Base-by-base conservation (phyloP, 2,329 filamentous ascomycete species). In the Zasmidium angulare region DNA sequence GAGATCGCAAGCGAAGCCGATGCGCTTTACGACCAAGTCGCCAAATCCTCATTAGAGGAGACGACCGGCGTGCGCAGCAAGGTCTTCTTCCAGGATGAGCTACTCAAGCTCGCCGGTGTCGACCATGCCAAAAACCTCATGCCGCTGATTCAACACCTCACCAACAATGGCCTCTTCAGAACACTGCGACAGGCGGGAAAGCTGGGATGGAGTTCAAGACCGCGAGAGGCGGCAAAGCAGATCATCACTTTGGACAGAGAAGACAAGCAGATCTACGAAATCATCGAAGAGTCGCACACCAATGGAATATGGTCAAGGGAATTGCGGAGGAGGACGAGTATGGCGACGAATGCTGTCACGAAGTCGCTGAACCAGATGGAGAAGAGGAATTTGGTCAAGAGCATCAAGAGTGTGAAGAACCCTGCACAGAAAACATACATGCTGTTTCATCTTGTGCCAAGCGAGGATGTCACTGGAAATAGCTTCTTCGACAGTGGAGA, bases 351-450 rank as follows among this genome's bases (percentile, higher is more conserved):
- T 52, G 86, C 90, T 40, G 84, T 98, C 68, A 90, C 89, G 68
- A 89, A 89, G 69, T 87, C 87, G 24, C 82, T 98, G 67, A 96
- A 96, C 78, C 86, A 88, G 63, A 86, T 99, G 62, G 90, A 96
- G 75, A 79, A 82, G 43, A 93, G 91, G 73, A 86, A 87, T 36
- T 86, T 96, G 72, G 92, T 99, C 74, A 89, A 90, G 70, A 86
- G 88, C 59, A 92, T 98, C 78, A 95, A 93, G 78, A 95, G 89
- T 75, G 92, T 96, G 76, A 92, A 96, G 77, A 88, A 90, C 71
- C 91, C 91, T 24, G 90, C 88, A 66, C 89, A 95, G 73, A 96
- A 96, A 78, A 96, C 96, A 84, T 99, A 95, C 81, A 96, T 99
- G 83, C 88, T 96, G 71, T 86, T 88, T 55, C 88, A 88, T 63